These are phyloP conservation scores for Macroventuria anomochaeta DNA, from an alignment of 2,329 filamentous ascomycete genomes.

Conservation along the genomic window DNA sequence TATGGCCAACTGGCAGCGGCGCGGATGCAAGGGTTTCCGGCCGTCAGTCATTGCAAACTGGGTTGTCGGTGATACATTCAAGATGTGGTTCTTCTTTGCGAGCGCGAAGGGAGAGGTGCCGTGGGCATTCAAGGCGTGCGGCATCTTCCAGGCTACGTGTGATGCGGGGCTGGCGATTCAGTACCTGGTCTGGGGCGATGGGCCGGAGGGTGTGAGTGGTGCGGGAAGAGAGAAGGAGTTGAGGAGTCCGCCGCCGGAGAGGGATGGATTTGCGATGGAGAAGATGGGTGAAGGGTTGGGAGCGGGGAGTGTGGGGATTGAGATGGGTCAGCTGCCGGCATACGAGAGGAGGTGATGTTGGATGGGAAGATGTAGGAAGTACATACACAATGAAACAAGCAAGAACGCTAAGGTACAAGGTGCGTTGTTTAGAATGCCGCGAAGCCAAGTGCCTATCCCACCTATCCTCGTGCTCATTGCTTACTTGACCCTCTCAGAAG, in stretches of 20 bases:
- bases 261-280: constrained; percentile 22
- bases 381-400: too few species aligned
- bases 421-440: too few species aligned
- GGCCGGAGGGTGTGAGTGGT: constrained; percentile 21
- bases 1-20: constrained; percentile 69
- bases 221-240: constrained; percentile 29
- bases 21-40: constrained; percentile 79
- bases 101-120: constrained; percentile 72
- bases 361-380: too few species aligned
- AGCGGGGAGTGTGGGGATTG: too few species aligned
- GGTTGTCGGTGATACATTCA: constrained; percentile 82
- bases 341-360: too few species aligned
- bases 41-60: constrained; percentile 78
- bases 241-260: constrained; percentile 32
- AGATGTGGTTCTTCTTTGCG: constrained; percentile 79
- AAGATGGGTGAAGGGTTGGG: too few species aligned
- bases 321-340: too few species aligned
- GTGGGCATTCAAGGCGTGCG: constrained; percentile 81
- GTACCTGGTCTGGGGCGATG: constrained; percentile 58
- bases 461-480: too few species aligned
- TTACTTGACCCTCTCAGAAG: too few species aligned
- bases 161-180: constrained; percentile 77
- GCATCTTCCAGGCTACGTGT: constrained; percentile 79
- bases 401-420: too few species aligned
- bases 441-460: too few species aligned